Base-by-base conservation (phyloP, 306 rosid species). In the Begonia fuchsioides region DNA sequence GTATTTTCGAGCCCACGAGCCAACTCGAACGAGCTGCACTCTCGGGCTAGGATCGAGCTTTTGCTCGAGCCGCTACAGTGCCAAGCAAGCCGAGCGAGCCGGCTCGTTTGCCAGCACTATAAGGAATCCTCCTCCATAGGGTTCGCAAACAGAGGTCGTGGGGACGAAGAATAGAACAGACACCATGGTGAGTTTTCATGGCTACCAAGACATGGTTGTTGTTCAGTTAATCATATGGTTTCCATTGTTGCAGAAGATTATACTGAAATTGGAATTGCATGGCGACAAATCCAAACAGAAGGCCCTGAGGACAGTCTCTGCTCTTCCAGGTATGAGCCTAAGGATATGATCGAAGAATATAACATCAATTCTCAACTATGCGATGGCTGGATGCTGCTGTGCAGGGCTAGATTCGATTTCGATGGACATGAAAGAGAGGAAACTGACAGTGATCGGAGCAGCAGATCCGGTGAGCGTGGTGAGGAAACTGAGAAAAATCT, bases 241-340 rank as follows among this genome's bases (percentile, higher is more conserved):
- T 10, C 14, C 14, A n/a, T 41, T 41, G 14, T 66, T 56, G 49
- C 86, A 85, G 98, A 92, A 92, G 72, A 32, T 75, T 47, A 77
- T 92, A 39, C 60, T 92, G 74, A 82, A 72, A 61, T 55, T 92
- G 64, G 98, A 75, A 55, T 65, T 92, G 66, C 73, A 63, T 13
- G 94, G 82, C 67, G 87, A 61, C 73, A 92, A 56, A 57, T 92
- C 82, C 57, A 92, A 92, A 66, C 87, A 85, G 74, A 92, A 79
- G 72, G 98, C 98, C 44, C 44, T 92, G 65, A 92, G 77, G 75
- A 75, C 86, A 2, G 86, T 85, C 49, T 79, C 96, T 44, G 48
- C 86, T 53, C 87, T 92, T 69, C 54, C 81, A 61, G 98, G 98
- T 85, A 58, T 53, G 32, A 39, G 66, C 46, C 49, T 57, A 60